A percentile compares a stretch with the other conserved stretches of the same genome.
These are phyloP conservation scores for Fusarium aywerte DNA, from an alignment of 2,329 filamentous ascomycete species.

Conservation along the genomic window DNA sequence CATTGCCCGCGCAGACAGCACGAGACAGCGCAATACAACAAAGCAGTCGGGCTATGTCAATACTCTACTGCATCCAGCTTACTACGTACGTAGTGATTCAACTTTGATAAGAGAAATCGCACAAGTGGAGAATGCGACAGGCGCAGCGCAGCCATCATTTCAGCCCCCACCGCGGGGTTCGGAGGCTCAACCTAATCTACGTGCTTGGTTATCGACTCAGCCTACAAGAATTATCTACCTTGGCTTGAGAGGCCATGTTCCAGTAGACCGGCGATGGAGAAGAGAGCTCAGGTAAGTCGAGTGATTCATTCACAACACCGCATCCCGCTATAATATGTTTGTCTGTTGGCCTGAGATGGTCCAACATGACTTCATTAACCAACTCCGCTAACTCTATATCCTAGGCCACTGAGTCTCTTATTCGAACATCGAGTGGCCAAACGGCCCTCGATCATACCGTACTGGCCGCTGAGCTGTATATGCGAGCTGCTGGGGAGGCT, in stretches of 20 bases:
- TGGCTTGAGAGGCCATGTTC: conserved; percentile 36
- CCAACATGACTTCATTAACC: background rate
- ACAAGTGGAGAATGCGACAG: conserved; percentile 25
- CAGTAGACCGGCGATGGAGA: conserved; percentile 50
- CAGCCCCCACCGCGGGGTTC: conserved; percentile 36
- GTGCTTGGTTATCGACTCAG: conserved; percentile 19
- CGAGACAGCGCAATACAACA: no score
- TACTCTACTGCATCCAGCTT: background rate
- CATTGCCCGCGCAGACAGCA: no score
- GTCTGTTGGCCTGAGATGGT: background rate
- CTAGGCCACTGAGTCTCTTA: conserved; percentile 54
- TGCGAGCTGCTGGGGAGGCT: conserved; percentile 76
- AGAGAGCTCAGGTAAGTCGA: conserved; percentile 51
- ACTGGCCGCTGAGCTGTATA: conserved; percentile 80
- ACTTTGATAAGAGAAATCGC: background rate
- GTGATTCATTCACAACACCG: no score
- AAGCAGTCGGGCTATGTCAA: no score
- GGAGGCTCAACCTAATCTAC: background rate
- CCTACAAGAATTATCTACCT: conserved; percentile 11
- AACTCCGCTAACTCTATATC: conserved; percentile 9
- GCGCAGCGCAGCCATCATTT: conserved; percentile 11
- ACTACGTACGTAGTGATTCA: no score
- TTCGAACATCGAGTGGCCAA: conserved; percentile 50
- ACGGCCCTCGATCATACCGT: conserved; percentile 81
- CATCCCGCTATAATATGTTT: background rate